Evolutionary conservation across 257 asterid species (phyloP).

Genomic region (Nicotiana benthamiana): DNA sequence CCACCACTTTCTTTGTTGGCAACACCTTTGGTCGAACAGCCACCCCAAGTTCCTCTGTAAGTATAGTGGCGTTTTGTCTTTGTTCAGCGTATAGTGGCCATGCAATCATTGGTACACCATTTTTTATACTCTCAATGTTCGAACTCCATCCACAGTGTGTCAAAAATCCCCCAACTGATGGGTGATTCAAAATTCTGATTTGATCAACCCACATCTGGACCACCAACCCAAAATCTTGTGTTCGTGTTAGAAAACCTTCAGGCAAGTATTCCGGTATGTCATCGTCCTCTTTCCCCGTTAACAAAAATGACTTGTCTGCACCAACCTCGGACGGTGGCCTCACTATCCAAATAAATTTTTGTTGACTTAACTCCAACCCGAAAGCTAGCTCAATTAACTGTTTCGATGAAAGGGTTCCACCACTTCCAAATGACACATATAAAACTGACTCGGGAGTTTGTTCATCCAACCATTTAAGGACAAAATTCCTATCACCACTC

Average conservation of each 20-base stretch:
- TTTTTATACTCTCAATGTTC: slow-evolving; percentile 35
- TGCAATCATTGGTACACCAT: slow-evolving; percentile 49
- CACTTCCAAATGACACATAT: slow-evolving; percentile 67
- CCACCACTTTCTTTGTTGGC: slow-evolving; percentile 37
- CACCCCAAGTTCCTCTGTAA: slow-evolving; percentile 44
- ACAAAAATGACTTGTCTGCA: slow-evolving; percentile 39
- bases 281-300: background rate
- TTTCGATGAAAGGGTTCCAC: slow-evolving; percentile 34
- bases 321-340: slow-evolving; percentile 32
- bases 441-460: slow-evolving; percentile 52
- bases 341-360: slow-evolving; percentile 64
- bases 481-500: background rate
- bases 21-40: slow-evolving; percentile 38
- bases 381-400: slow-evolving; percentile 53
- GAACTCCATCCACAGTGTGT: slow-evolving; percentile 78
- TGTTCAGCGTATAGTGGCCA: slow-evolving; percentile 82
- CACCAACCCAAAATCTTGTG: slow-evolving; percentile 21
- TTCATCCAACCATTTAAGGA: slow-evolving; percentile 38
- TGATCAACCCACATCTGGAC: slow-evolving; percentile 44
- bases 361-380: slow-evolving; percentile 52
- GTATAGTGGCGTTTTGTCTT: slow-evolving; percentile 40
- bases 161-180: slow-evolving; percentile 45
- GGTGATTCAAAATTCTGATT: slow-evolving; percentile 38
- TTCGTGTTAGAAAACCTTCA: slow-evolving; percentile 31
- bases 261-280: slow-evolving; percentile 30